Evolutionary conservation across 2,329 filamentous ascomycete species (phyloP), one percentile per base, ranked within the genome.

Genomic region (Xylaria multiplex): DNA sequence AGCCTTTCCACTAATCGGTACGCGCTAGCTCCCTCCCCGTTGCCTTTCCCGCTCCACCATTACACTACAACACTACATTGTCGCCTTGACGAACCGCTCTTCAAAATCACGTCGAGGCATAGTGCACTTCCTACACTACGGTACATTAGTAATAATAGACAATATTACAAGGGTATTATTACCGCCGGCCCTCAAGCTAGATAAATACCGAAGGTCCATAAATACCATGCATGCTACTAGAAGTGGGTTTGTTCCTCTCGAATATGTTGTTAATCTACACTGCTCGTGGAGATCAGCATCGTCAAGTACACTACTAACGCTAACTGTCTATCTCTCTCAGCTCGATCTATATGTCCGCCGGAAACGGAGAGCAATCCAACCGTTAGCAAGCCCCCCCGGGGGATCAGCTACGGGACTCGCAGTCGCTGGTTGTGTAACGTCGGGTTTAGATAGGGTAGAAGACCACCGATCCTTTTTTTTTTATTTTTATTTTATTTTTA

Each of bases 31-130:
- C 53, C 55, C 60, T 45, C 43, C 40, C 61, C 56, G 52, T 57
- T 64, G 65, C 61, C 65, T 61, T 67, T 61, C 65, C 65, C 65
- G 62, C 61, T 59, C 61, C 65, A 64, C 62, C 65, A 53, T 53
- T 50, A 62, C 65, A 53, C 48, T 50, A 62, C 53, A 63, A 19
- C 40, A 27, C 19, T 35, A 24, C 53, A 45, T 55, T 43, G 53
- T 55, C 53, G 27, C 53, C 43, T 54, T 24, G 27, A 54, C 42
- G 22, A 42, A 27, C 35, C 13, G 2, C 13, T 42, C 1, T 22
- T 19, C 37, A 40, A 13, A 14, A 16, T 35, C 42, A 40, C 42
- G 54, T 46, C 13, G 49, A 52, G n/a, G 30, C 27, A 22, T 52
- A 27, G 27, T 27, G 27, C 5, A 27, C 27, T 27, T 3, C 27